Conservation (phyloP, 2,329 filamentous ascomycete species). For the Alternaria incomplexa region DNA sequence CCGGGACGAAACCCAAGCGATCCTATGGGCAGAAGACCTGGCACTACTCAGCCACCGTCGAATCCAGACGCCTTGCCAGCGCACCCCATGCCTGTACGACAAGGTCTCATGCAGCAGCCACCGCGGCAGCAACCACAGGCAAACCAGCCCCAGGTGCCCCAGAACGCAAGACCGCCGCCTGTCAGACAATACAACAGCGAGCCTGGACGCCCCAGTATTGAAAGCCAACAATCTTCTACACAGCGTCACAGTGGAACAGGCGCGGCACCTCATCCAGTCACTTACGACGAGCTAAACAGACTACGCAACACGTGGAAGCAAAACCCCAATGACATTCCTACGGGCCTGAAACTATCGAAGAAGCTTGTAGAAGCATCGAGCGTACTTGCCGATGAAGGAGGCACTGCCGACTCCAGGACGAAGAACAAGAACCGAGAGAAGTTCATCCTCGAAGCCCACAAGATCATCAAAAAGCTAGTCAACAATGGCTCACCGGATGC, state of each 20-base stretch:
- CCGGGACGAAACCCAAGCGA: constrained; percentile 36
- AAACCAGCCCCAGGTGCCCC: constrained; percentile 32
- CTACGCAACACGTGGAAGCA: constrained; percentile 71
- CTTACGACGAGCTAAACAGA: constrained; percentile 76
- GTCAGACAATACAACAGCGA: constrained; percentile 59
- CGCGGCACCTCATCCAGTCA: constrained; percentile 64
- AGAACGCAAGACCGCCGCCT: constrained; percentile 55
- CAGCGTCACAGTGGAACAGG: constrained; percentile 30
- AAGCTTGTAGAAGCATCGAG: constrained; percentile 84
- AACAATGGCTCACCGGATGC: constrained; percentile 77
- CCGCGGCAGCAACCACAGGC: constrained; percentile 21
- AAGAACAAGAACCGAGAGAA: constrained; percentile 74
- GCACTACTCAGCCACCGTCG: constrained; percentile 49
- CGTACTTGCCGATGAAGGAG: constrained; percentile 77
- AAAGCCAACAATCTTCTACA: constrained; percentile 26
- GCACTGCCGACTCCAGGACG: constrained; percentile 70
- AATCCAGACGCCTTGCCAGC: constrained; percentile 63
- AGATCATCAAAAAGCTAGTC: constrained; percentile 87
- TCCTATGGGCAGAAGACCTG: constrained; percentile 40
- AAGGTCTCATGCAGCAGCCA: constrained; percentile 54
- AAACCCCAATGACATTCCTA: constrained; percentile 74
- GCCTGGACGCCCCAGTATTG: constrained; percentile 47
- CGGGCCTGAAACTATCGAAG: constrained; percentile 77
- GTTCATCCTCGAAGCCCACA: constrained; percentile 85
- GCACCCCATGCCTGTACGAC: constrained; percentile 62